phyloP scores from a whole-genome alignment of 768 basidiomycete species.

The Leccinum uliginosum region DNA sequence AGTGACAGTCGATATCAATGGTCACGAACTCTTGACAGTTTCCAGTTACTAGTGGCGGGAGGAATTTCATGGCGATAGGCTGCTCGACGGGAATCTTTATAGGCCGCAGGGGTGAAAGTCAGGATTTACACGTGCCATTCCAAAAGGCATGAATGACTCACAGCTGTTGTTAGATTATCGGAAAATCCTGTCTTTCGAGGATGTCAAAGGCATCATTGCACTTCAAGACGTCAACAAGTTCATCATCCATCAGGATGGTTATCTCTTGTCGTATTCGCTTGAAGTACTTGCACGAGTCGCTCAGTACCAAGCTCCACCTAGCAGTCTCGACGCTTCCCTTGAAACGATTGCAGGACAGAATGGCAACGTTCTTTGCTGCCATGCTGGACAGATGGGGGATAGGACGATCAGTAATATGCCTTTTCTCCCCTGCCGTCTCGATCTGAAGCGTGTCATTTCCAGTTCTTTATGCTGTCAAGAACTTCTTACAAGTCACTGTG shows the following conservation, averaged over 20 bases:
- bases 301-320: conserved; percentile 41
- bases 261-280: conserved; percentile 63
- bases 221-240: conserved; percentile 64
- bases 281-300: conserved; percentile 63
- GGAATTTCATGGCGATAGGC: conserved; percentile 59
- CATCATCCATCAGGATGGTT: conserved; percentile 56
- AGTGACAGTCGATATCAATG: conserved; percentile 16
- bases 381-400: conserved; percentile 47
- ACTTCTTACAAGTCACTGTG: conserved; percentile 55
- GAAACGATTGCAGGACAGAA: conserved; percentile 59
- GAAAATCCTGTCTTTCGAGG: conserved; percentile 48
- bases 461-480: conserved; percentile 71
- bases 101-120: conserved; percentile 53
- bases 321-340: conserved; percentile 49
- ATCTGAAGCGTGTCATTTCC: conserved; percentile 6
- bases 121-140: conserved; percentile 12
- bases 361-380: conserved; percentile 57
- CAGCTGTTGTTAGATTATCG: conserved; percentile 44
- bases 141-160: neutral
- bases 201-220: conserved; percentile 52
- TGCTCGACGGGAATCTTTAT: conserved; percentile 71
- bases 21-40: neutral
- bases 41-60: conserved; percentile 43
- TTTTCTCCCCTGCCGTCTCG: neutral
- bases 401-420: conserved; percentile 51